Evolutionary conservation across 2,329 filamentous ascomycete genomes (phyloP), one percentile per base, ranked within the genome.

Genomic region (Aspergillus sp.): DNA sequence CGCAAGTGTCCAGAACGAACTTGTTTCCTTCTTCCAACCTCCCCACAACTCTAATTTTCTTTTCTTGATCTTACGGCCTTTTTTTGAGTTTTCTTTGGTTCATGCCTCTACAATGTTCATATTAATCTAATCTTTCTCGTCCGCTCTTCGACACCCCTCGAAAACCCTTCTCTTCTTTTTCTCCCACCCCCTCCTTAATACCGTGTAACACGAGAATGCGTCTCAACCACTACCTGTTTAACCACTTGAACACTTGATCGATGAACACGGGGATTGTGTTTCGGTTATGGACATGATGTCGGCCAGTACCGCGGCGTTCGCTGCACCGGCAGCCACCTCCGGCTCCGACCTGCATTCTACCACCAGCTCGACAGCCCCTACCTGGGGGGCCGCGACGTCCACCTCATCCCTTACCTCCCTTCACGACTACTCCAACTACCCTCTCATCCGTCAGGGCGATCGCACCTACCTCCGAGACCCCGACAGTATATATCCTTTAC

Each of bases 391-490:
- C 32, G 69, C 68, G 22, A 72, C 73, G 36, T 75, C 75, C 45
- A 71, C 73, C 42, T 75, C 75, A 49, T 76, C 74, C 49, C 60
- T 74, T 54, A 65, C 70, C 56, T 72, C 74, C 47, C 61, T 73
- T 22, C 72, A 72, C 24, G 76, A 78, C 63, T 77, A 77, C 63
- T 68, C 69, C 36, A 76, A 73, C 65, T 80, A 79, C 66, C 87
- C 88, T 7, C 90, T 93, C 69, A 79, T 90, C 65, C 79, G 88
- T 64, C 87, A 89, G 69, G 89, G 95, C 78, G 91, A 91, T 55
- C 89, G 92, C 59, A 89, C 89, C 51, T 97, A 94, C 76, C 84
- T 96, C 64, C 87, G 90, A 71, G 91, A 96, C 70, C 80, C 84
- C 9, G 82, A 84, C 2, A 78, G 90, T 31, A 79, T 86, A 7